Conservation (phyloP, 805 yeast genomes). For the Saturnispora besseyi region DNA sequence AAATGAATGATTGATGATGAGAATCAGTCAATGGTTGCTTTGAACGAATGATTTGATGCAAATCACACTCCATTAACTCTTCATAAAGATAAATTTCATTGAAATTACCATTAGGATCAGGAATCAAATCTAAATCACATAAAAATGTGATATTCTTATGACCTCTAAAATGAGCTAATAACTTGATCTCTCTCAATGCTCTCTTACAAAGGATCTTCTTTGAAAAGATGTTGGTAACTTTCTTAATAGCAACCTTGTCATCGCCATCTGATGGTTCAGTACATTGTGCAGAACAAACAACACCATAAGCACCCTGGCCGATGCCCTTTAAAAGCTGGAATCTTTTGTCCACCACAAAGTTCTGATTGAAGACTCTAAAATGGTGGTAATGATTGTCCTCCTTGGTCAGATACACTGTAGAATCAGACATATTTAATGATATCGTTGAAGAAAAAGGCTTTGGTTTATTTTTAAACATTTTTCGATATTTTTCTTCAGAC, state of each 20-base stretch:
- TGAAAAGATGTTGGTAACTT: conserved; percentile 88
- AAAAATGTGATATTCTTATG: conserved; percentile 94
- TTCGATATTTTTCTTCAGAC: background rate
- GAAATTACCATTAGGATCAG: conserved; percentile 57
- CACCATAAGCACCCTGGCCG: conserved; percentile 98
- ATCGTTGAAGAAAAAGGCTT: background rate
- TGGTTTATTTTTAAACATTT: conserved; percentile 1
- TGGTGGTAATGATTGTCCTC: conserved; percentile 24
- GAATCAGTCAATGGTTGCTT: conserved; percentile 91
- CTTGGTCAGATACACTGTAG: background rate
- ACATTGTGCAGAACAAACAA: conserved; percentile 90
- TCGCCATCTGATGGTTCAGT: conserved; percentile 64
- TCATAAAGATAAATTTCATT: conserved; percentile 91
- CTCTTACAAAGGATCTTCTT: conserved; percentile 87
- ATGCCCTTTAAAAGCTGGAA: conserved; percentile 86
- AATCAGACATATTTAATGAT: conserved; percentile 4
- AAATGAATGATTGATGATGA: conserved; percentile 87
- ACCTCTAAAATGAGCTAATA: conserved; percentile 87
- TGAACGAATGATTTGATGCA: conserved; percentile 93
- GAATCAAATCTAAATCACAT: conserved; percentile 89
- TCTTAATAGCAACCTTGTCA: conserved; percentile 88
- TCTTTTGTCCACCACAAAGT: conserved; percentile 81
- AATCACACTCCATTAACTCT: conserved; percentile 96
- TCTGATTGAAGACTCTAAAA: conserved; percentile 69
- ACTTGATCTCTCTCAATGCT: conserved; percentile 82